These are phyloP conservation scores for Furcasterigmium sp. DNA, from an alignment of 2,329 filamentous ascomycete species.

Conservation along the genomic window DNA sequence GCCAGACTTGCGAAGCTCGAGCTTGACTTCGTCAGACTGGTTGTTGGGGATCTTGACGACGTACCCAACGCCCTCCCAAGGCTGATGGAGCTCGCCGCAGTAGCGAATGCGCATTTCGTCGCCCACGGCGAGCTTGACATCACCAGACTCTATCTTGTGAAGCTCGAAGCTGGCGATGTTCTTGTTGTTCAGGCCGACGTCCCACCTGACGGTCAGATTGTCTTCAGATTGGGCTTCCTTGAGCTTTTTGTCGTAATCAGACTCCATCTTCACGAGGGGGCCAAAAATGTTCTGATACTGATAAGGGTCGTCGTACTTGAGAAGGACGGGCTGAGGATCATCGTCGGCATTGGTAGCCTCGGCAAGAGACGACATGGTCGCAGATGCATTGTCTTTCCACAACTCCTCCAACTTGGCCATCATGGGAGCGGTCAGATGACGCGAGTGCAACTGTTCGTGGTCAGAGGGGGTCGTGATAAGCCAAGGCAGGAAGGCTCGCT, in stretches of 20 bases:
- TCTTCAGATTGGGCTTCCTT: slow-evolving; percentile 98
- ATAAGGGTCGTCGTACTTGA: slow-evolving; percentile 95
- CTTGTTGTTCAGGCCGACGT: slow-evolving; percentile 94
- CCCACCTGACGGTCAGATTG: slow-evolving; percentile 89
- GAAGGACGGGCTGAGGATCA: slow-evolving; percentile 84
- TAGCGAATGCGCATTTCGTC: slow-evolving; percentile 98
- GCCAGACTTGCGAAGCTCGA: slow-evolving; percentile 88
- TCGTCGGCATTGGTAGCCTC: slow-evolving; percentile 90
- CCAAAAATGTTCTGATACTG: slow-evolving; percentile 99
- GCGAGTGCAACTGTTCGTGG: slow-evolving; percentile 89
- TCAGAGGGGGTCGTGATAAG: slow-evolving; percentile 85
- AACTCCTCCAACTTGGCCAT: slow-evolving; percentile 96
- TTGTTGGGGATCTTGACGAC: slow-evolving; percentile 99
- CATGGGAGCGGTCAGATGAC: slow-evolving; percentile 88
- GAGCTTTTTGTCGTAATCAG: slow-evolving; percentile 97
- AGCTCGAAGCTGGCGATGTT: slow-evolving; percentile 92
- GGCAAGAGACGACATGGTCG: slow-evolving; percentile 86
- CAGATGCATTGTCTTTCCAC: slow-evolving; percentile 92
- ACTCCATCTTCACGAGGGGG: slow-evolving; percentile 96
- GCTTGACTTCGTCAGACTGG: slow-evolving; percentile 93
- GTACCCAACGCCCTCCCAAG: slow-evolving; percentile 97
- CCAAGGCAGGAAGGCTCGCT: slow-evolving; percentile 92
- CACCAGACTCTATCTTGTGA: slow-evolving; percentile 93
- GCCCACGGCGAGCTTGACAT: slow-evolving; percentile 95
- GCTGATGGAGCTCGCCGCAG: slow-evolving; percentile 83